These are phyloP conservation scores for Paxillus involutus DNA, from an alignment of 768 basidiomycete species.

Conservation along the genomic window DNA sequence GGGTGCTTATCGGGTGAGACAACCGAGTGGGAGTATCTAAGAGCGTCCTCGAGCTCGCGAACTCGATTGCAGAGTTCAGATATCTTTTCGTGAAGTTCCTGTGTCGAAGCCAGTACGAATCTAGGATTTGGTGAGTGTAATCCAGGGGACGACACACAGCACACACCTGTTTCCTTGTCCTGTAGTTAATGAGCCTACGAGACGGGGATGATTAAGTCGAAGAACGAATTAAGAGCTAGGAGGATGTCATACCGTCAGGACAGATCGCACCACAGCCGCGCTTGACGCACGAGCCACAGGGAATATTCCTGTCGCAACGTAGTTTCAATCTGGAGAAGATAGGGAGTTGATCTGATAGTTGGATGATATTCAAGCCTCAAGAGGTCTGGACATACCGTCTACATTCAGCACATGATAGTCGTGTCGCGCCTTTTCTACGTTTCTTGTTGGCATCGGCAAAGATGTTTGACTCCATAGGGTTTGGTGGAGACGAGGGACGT, in stretches of 20 bases:
- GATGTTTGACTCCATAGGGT: conserved; percentile 21
- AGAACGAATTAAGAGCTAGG: conserved; percentile 10
- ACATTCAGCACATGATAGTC: conserved; percentile 80
- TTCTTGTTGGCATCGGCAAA: conserved; percentile 47
- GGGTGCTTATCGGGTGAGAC: conserved; percentile 63
- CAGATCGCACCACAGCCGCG: conserved; percentile 80
- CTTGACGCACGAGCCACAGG: conserved; percentile 80
- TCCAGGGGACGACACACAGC: not conserved
- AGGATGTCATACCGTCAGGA: conserved; percentile 60
- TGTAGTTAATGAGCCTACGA: conserved; percentile 71
- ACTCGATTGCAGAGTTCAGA: conserved; percentile 70
- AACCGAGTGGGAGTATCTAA: conserved; percentile 58
- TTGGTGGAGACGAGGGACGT: not conserved
- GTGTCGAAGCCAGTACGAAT: conserved; percentile 78
- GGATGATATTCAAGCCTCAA: not conserved
- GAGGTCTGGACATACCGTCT: conserved; percentile 48
- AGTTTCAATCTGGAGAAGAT: conserved; percentile 26
- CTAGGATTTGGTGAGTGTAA: conserved; percentile 32
- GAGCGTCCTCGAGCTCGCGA: conserved; percentile 72
- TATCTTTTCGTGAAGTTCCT: conserved; percentile 83
- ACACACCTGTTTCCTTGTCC: conserved; percentile 77
- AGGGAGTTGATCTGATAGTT: not conserved
- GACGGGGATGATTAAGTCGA: conserved; percentile 17
- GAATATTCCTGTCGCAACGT: conserved; percentile 70
- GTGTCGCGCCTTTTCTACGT: conserved; percentile 69